These are phyloP conservation scores for Pachysandra terminalis DNA, from an alignment of 164 flowering plant genomes.

Conservation along the genomic window DNA sequence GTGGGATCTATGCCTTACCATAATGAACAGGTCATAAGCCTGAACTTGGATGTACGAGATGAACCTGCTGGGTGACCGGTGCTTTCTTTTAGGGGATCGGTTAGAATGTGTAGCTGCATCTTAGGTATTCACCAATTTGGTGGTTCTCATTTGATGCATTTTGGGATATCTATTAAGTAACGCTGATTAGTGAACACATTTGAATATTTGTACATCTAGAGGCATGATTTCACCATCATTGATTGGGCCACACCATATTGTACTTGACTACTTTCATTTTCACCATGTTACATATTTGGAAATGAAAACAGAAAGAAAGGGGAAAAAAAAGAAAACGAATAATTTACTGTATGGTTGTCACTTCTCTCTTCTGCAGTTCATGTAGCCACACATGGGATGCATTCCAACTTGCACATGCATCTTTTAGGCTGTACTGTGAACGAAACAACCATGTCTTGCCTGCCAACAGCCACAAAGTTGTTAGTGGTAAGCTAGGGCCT, in stretches of 20 bases:
- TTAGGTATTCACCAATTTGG: not conserved
- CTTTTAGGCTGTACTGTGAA: conserved; percentile 73
- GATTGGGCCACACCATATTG: not conserved
- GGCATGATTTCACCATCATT: not conserved
- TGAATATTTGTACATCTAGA: not conserved
- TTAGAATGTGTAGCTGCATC: not conserved
- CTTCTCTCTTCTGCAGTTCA: conserved; percentile 50
- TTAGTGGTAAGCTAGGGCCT: conserved; percentile 52
- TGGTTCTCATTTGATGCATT: not conserved
- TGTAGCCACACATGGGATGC: conserved; percentile 93
- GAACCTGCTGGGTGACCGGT: not conserved
- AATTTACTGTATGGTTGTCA: not conserved
- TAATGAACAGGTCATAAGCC: no score
- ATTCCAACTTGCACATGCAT: conserved; percentile 90
- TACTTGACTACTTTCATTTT: no score
- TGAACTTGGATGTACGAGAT: not conserved
- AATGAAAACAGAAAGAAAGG: no score
- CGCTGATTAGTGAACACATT: not conserved
- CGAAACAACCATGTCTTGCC: conserved; percentile 44
- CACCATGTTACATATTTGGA: no score
- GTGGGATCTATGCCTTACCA: not conserved
- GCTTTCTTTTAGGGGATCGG: not conserved
- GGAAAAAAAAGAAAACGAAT: no score
- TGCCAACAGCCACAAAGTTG: conserved; percentile 29
- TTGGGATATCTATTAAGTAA: not conserved